phyloP scores from a whole-genome alignment of 2,329 filamentous ascomycete genomes.

The Thelonectria rubi region DNA sequence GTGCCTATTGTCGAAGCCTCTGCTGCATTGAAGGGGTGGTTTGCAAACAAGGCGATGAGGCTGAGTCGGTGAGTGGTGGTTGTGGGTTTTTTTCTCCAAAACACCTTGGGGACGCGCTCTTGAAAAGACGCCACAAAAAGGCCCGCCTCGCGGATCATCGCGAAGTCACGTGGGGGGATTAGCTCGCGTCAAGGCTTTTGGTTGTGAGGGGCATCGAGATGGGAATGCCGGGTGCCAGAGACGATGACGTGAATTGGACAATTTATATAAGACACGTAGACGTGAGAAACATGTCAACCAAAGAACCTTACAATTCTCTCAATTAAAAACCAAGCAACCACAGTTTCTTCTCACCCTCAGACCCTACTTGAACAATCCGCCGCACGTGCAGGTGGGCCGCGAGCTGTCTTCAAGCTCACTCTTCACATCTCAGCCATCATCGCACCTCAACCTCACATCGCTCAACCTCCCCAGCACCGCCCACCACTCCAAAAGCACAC shows the following conservation, averaged over 20 bases:
- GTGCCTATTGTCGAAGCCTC: slow-evolving; percentile 8
- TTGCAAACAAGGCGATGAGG: slow-evolving; percentile 18
- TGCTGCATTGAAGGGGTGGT: slow-evolving; percentile 21
- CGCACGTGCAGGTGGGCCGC: slow-evolving; percentile 41
- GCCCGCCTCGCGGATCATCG: slow-evolving; percentile 29
- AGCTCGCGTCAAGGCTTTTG: slow-evolving; percentile 15
- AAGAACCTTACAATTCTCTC: too few species aligned
- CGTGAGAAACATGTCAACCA: not conserved
- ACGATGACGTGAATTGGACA: not conserved
- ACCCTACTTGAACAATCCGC: not conserved
- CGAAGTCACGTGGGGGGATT: slow-evolving; percentile 39
- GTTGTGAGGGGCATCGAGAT: not conserved
- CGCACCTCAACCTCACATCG: slow-evolving; percentile 17
- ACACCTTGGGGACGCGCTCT: slow-evolving; percentile 29
- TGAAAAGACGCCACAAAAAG: slow-evolving; percentile 24
- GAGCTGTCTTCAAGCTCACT: slow-evolving; percentile 20
- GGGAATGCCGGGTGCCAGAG: not conserved
- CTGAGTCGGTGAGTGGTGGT: not conserved
- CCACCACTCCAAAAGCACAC: not conserved
- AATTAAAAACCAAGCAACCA: too few species aligned
- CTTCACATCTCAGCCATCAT: slow-evolving; percentile 19
- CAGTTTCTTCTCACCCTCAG: too few species aligned
- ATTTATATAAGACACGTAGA: not conserved
- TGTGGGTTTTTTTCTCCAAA: slow-evolving; percentile 30
- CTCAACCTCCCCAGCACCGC: slow-evolving; percentile 11